Conservation (phyloP, 1,284 basidiomycete genomes). For the Spongispora temasekensis region DNA sequence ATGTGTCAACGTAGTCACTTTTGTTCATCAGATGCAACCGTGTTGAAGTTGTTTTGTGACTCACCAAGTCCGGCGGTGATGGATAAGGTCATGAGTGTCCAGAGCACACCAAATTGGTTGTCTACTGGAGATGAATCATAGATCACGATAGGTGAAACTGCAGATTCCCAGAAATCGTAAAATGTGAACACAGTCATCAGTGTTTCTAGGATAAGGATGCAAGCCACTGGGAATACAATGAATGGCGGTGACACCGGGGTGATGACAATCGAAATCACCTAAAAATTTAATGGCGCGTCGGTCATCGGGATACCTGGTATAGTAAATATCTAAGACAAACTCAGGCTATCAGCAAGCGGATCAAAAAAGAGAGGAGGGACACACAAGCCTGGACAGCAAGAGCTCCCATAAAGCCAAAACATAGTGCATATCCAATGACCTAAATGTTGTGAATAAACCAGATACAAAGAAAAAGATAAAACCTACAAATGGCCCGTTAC, state of each 20-base stretch:
- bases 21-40: background rate
- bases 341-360: background rate
- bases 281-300: conserved; percentile 5
- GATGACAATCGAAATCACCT: background rate
- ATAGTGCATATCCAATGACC: conserved; percentile 4
- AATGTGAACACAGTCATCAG: conserved; percentile 13
- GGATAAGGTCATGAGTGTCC: background rate
- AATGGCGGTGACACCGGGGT: background rate
- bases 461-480: background rate
- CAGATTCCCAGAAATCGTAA: conserved; percentile 10
- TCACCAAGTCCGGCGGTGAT: conserved; percentile 15
- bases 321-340: conserved; percentile 14
- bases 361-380: background rate
- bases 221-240: conserved; percentile 5
- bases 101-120: background rate
- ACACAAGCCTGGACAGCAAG: conserved; percentile 5
- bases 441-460: background rate
- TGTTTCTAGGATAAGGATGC: conserved; percentile 13
- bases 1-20: conserved; percentile 16
- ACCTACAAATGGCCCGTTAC: conserved; percentile 7
- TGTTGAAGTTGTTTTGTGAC: background rate
- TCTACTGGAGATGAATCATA: background rate
- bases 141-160: background rate
- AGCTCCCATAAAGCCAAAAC: conserved; percentile 6
- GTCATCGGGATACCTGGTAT: conserved; percentile 11